Base-by-base conservation (phyloP, 768 basidiomycete genomes). In the Tephrocybe rancida region DNA sequence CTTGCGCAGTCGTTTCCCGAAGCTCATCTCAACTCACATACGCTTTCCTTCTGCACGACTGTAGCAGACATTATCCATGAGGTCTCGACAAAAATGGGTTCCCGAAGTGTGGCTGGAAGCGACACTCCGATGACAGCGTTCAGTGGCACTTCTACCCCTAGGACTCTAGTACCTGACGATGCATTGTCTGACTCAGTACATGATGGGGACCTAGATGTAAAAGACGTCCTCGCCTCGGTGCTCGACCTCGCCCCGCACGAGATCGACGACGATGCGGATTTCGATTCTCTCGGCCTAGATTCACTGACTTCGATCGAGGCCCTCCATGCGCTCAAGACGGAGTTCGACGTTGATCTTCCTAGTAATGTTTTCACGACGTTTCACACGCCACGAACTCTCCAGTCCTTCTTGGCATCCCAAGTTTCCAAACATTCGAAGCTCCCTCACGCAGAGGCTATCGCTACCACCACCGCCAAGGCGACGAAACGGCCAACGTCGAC, bases 231-330 rank as follows among this genome's bases (percentile, higher is more conserved):
- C 9, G 75, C 81, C 0, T 61, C 67, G 2, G 74, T 81, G n/a
- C 72, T 87, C 1, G 82, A 77, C 10, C 60, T 82, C 47, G 61
- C 67, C 10, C 25, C 57, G 18, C 59, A 66, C 3, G 70, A 72
- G 16, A 70, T 88, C 22, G 52, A 64, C 1, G 81, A 81, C 25
- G 76, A 78, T 16, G 62, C 67, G 0, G 75, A 81, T 19, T 69
- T 89, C 7, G 73, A 72, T 16, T 64, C 69, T 0, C 70, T 87
- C 13, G 86, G 87, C 3, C 66, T 88, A 19, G 86, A 88, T 59
- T 88, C 86, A 1, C 65, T 90, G 48, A 78, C 80, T 19, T 80
- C 82, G 1, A 85, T 88, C 51, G 88, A 90, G 59, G 77, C 77
- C 29, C 71, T 80, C 6, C 76, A 84, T 35, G 71, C 71, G 1